These are phyloP conservation scores for Cephalotrichum gorgonifer DNA, from an alignment of 2,329 filamentous ascomycete species.

Conservation along the genomic window DNA sequence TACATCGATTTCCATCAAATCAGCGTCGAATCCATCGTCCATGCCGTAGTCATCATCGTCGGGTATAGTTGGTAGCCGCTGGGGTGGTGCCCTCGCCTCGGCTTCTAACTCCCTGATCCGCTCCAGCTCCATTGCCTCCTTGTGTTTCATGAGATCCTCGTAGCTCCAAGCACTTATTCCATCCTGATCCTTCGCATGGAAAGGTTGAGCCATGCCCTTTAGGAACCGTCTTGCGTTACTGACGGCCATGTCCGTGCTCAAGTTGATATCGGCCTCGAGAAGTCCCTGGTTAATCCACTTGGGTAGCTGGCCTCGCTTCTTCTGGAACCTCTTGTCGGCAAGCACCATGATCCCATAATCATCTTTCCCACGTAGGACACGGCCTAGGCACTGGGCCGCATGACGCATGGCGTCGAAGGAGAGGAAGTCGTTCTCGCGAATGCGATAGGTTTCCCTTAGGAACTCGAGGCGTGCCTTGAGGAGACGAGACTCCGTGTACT, in stretches of 20 bases:
- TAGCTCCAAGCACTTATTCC: slow-evolving; percentile 89
- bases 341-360: slow-evolving; percentile 99
- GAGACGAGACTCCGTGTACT: slow-evolving; percentile 96
- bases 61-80: slow-evolving; percentile 10
- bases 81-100: slow-evolving; percentile 19
- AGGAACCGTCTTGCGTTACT: slow-evolving; percentile 83
- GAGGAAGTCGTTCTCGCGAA: slow-evolving; percentile 92
- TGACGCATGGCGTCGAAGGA: slow-evolving; percentile 99
- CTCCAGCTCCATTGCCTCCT: slow-evolving; percentile 63
- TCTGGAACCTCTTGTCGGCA: slow-evolving; percentile 85
- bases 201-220: slow-evolving; percentile 84
- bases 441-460: slow-evolving; percentile 91
- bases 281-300: slow-evolving; percentile 95
- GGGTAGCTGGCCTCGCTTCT: slow-evolving; percentile 80
- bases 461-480: slow-evolving; percentile 93
- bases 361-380: slow-evolving; percentile 90
- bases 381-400: slow-evolving; percentile 89
- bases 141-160: slow-evolving; percentile 65
- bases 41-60: slow-evolving; percentile 38
- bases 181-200: slow-evolving; percentile 72
- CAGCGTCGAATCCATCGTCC: slow-evolving; percentile 39
- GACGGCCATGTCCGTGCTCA: slow-evolving; percentile 93
- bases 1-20: slow-evolving; percentile 42
- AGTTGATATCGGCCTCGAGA: slow-evolving; percentile 72
- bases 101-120: slow-evolving; percentile 53